Evolutionary conservation across 768 basidiomycete genomes (phyloP).

Genomic region (Tephrocybe sp.): DNA sequence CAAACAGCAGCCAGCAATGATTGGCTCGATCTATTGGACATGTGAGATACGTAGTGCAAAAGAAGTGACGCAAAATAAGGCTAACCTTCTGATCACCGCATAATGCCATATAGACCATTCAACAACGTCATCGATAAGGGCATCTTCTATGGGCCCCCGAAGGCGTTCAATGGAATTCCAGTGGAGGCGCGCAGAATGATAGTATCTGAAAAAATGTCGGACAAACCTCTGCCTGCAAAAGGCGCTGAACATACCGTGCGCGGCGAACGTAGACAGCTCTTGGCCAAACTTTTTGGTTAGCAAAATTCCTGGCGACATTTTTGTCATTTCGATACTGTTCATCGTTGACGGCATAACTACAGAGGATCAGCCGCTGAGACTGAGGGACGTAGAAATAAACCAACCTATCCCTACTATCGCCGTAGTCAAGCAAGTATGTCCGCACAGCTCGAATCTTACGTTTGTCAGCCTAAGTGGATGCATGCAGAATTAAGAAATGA

Average conservation of each 20-base stretch:
- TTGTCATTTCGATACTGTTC: constrained; percentile 60
- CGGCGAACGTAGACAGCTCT: constrained; percentile 65
- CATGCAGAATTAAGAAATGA: constrained; percentile 2
- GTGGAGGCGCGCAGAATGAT: constrained; percentile 62
- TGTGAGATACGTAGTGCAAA: constrained; percentile 14
- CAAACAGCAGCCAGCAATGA: constrained; percentile 48
- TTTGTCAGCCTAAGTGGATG: background rate
- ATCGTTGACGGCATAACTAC: constrained; percentile 54
- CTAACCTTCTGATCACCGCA: constrained; percentile 49
- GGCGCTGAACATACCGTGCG: constrained; percentile 44
- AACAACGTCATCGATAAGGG: constrained; percentile 65
- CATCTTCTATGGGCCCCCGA: constrained; percentile 56
- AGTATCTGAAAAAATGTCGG: constrained; percentile 37
- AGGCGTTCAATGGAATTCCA: constrained; percentile 75
- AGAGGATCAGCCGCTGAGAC: background rate
- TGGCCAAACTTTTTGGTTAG: constrained; percentile 75
- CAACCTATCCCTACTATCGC: constrained; percentile 60
- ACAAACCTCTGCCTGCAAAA: background rate
- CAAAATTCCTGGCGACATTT: constrained; percentile 64
- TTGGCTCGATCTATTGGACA: constrained; percentile 40
- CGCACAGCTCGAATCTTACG: constrained; percentile 62
- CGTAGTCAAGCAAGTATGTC: constrained; percentile 73
- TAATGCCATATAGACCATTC: constrained; percentile 82
- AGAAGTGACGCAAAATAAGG: background rate
- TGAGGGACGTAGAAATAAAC: background rate